These are phyloP conservation scores for Mallotus nudiflorus DNA, from an alignment of 345 rosid species.

Conservation along the genomic window DNA sequence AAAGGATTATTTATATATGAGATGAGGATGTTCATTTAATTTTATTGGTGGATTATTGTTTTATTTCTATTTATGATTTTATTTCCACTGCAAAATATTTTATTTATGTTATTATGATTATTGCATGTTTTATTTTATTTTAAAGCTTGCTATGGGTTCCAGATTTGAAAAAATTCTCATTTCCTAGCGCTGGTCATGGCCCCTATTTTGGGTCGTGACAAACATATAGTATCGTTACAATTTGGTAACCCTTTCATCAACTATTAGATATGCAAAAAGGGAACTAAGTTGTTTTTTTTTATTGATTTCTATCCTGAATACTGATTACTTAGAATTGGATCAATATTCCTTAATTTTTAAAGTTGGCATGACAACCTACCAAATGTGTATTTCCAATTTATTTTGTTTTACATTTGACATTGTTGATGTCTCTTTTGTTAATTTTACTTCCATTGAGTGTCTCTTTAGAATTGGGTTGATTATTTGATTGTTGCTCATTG, in stretches of 20 bases:
- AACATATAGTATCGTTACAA: constrained; percentile 65
- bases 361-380: neutral
- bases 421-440: neutral
- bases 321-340: neutral
- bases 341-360: neutral
- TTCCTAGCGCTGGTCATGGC: no score
- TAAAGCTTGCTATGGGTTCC: no score
- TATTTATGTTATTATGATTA: no score
- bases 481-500: neutral
- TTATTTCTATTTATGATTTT: no score
- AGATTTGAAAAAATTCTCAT: no score
- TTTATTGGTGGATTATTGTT: no score
- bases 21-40: no score
- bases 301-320: neutral
- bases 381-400: neutral
- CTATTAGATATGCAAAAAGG: neutral
- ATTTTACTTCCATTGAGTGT: neutral
- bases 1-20: no score
- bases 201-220: no score
- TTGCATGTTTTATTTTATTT: no score
- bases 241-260: neutral
- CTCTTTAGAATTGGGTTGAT: neutral
- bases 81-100: no score
- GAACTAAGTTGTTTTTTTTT: neutral
- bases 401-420: neutral